These are phyloP conservation scores for Beverwykella pulmonaria DNA, from an alignment of 495 filamentous ascomycete species.

Conservation along the genomic window DNA sequence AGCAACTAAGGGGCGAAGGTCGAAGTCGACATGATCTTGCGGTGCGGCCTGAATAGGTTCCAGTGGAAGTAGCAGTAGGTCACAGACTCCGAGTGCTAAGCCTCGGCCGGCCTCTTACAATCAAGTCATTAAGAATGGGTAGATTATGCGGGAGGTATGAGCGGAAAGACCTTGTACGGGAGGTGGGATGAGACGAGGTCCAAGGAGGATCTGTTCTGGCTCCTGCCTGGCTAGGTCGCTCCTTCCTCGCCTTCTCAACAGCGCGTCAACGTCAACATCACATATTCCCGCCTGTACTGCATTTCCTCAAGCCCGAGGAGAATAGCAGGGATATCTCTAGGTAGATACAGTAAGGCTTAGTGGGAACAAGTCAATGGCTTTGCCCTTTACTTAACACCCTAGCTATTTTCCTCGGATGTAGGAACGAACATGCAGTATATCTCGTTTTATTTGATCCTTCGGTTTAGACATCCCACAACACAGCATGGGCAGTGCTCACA, in stretches of 20 bases:
- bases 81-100: neutral
- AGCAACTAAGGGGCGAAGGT: conserved; percentile 16
- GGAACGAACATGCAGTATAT: no score
- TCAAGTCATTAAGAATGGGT: conserved; percentile 1
- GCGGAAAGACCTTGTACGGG: neutral
- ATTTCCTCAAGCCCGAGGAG: no score
- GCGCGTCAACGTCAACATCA: no score
- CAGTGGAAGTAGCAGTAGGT: conserved; percentile 12
- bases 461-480: neutral
- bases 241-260: neutral
- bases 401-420: no score
- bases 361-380: no score
- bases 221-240: neutral
- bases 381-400: no score
- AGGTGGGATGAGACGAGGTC: neutral
- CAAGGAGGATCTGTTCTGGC: neutral
- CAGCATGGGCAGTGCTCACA: neutral
- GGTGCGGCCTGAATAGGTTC: conserved; percentile 8
- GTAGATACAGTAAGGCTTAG: no score
- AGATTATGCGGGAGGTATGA: neutral
- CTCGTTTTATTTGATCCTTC: no score
- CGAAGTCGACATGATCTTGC: conserved; percentile 27
- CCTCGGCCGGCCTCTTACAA: neutral
- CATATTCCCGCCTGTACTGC: no score
- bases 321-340: no score